Conservation (phyloP, 2,329 filamentous ascomycete species). For the Botrytis porri region DNA sequence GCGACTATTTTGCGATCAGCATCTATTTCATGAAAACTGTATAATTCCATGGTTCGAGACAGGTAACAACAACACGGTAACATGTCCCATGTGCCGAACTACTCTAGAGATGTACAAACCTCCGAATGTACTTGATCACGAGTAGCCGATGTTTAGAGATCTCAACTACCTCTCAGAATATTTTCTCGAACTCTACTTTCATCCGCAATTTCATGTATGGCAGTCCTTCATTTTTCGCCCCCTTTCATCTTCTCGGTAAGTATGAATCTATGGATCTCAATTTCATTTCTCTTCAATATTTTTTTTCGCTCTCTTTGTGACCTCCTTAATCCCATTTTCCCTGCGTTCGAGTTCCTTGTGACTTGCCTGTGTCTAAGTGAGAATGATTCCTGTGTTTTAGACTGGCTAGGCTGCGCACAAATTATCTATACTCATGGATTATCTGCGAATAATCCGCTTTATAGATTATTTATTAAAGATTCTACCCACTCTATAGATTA, state of each 20-base stretch:
- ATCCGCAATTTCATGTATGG: neutral
- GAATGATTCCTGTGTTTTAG: neutral
- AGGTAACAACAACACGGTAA: neutral
- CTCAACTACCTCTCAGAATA: fast-evolving
- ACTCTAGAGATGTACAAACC: neutral
- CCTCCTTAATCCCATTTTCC: neutral
- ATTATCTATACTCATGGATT: too few relatives aligned
- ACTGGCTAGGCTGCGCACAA: too few relatives aligned
- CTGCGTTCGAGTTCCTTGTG: neutral
- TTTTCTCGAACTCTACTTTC: neutral
- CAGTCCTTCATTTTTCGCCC: neutral
- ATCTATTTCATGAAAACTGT: neutral
- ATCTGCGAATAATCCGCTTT: too few relatives aligned
- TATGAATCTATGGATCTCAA: neutral
- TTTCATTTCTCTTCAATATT: neutral
- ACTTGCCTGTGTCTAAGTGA: neutral
- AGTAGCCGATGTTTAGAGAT: neutral
- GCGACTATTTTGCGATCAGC: neutral
- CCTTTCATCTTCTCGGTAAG: neutral
- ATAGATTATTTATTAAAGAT: too few relatives aligned
- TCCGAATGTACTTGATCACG: neutral
- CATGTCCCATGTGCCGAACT: neutral
- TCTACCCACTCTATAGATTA: too few relatives aligned
- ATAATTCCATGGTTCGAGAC: neutral
- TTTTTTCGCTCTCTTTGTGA: neutral